phyloP scores from a whole-genome alignment of 495 filamentous ascomycete genomes.

The Penicillium alfredii region DNA sequence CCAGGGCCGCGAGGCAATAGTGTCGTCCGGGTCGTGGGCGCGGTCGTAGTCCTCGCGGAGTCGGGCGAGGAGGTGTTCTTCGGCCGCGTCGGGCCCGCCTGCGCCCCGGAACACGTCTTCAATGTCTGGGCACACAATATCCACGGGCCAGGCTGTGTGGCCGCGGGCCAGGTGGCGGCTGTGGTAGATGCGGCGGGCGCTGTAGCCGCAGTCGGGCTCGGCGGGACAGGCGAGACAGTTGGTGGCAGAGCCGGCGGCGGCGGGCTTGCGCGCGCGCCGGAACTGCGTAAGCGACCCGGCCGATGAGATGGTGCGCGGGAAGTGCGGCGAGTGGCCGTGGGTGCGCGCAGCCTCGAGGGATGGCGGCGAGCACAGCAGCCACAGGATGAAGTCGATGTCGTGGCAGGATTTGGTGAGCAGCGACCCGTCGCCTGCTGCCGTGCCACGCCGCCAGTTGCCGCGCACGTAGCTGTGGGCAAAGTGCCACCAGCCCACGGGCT shows the following conservation, averaged over 20 bases:
- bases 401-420: conserved; percentile 93
- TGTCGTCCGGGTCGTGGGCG: conserved; percentile 33
- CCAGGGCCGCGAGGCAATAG: conserved; percentile 64
- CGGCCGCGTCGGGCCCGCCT: conserved; percentile 20
- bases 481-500: conserved; percentile 96
- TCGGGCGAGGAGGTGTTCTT: conserved; percentile 22
- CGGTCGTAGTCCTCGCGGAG: conserved; percentile 65
- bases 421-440: conserved; percentile 43
- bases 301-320: conserved; percentile 67
- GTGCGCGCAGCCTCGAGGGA: conserved; percentile 12
- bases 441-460: conserved; percentile 87
- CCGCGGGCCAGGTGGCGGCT: conserved; percentile 52
- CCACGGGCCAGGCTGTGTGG: conserved; percentile 72
- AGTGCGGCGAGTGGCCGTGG: conserved; percentile 49
- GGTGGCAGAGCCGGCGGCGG: conserved; percentile 64
- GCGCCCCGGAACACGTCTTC: conserved; percentile 49
- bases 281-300: conserved; percentile 62
- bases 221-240: conserved; percentile 80
- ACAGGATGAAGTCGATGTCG: conserved; percentile 86
- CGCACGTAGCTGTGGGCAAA: conserved; percentile 90
- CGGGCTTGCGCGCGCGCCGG: conserved; percentile 64
- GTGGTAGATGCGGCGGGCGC: conserved; percentile 72
- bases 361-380: conserved; percentile 52
- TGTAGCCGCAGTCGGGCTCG: conserved; percentile 72
- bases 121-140: conserved; percentile 85